Percentiles rank a stretch among this genome's conserved stretches.
phyloP scores from a whole-genome alignment of 1,139 yeast species.

The Meyerozyma carpophila region DNA sequence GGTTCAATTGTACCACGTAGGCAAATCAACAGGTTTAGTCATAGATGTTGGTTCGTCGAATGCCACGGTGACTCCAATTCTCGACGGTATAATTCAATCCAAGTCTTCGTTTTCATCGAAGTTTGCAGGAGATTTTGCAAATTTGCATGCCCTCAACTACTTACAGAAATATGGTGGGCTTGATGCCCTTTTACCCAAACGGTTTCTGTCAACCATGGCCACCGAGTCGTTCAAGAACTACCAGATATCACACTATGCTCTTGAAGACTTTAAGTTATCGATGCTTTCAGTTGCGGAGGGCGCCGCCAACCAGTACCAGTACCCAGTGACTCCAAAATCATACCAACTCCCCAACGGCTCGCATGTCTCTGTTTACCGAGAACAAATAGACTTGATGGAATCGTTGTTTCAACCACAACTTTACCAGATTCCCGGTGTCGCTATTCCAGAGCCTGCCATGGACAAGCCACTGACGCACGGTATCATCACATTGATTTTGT shows the following conservation, averaged over 20 bases:
- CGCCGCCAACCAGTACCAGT: constrained; percentile 23
- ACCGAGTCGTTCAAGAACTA: constrained; percentile 46
- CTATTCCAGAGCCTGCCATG: constrained; percentile 29
- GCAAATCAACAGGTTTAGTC: constrained; percentile 62
- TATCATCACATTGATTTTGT: constrained; percentile 38
- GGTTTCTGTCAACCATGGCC: constrained; percentile 11
- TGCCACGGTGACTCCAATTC: constrained; percentile 61
- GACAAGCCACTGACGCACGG: constrained; percentile 24
- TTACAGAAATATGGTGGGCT: constrained; percentile 25
- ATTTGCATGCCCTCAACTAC: constrained; percentile 45
- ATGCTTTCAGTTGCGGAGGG: constrained; percentile 30
- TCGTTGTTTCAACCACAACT: constrained; percentile 51
- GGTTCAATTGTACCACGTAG: constrained; percentile 64
- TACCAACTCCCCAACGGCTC: constrained; percentile 47
- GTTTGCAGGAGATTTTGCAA: constrained; percentile 67
- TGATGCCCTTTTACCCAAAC: constrained; percentile 25
- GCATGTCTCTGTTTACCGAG: constrained; percentile 34
- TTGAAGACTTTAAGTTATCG: constrained; percentile 46
- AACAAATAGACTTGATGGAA: constrained; percentile 43
- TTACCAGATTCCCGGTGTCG: constrained; percentile 23
- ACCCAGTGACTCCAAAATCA: constrained; percentile 14
- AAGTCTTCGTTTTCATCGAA: constrained; percentile 57
- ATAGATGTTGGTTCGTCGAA: constrained; percentile 63
- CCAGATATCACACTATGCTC: constrained; percentile 35
- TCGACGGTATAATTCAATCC: constrained; percentile 62